Conservation (phyloP, 108 stramenopile species). For the Nannochloropsis salina region DNA sequence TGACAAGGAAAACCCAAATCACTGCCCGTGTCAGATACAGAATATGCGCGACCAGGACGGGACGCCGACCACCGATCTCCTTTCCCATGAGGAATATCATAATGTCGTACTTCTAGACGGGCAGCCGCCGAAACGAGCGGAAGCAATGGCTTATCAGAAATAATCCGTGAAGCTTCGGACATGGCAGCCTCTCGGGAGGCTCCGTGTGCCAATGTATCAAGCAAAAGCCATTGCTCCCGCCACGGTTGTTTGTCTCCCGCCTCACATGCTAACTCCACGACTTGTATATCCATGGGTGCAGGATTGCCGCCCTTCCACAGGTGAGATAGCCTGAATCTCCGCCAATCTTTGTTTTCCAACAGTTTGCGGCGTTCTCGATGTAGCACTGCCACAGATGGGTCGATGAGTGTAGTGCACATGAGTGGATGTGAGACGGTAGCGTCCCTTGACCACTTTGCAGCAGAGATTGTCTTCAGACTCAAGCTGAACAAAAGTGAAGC, state of each 20-base stretch:
- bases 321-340: not conserved
- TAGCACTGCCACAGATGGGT: not conserved
- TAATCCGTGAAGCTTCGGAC: not conserved
- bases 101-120: not conserved
- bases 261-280: not conserved
- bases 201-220: not conserved
- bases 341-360: not conserved
- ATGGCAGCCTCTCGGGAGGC: not conserved
- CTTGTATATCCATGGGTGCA: slow-evolving; percentile 8
- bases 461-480: not conserved
- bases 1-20: not conserved
- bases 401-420: not conserved
- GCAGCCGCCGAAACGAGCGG: slow-evolving; percentile 16
- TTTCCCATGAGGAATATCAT: not conserved
- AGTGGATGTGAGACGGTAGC: not conserved
- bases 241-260: not conserved
- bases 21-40: not conserved
- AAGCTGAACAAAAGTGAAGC: slow-evolving; percentile 4
- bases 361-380: not conserved
- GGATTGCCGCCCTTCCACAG: not conserved
- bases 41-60: not conserved
- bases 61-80: not conserved
- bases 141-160: not conserved
- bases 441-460: not conserved
- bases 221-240: not conserved